Conservation (phyloP, 106 monocot species). For the Xerophyta viscosa region DNA sequence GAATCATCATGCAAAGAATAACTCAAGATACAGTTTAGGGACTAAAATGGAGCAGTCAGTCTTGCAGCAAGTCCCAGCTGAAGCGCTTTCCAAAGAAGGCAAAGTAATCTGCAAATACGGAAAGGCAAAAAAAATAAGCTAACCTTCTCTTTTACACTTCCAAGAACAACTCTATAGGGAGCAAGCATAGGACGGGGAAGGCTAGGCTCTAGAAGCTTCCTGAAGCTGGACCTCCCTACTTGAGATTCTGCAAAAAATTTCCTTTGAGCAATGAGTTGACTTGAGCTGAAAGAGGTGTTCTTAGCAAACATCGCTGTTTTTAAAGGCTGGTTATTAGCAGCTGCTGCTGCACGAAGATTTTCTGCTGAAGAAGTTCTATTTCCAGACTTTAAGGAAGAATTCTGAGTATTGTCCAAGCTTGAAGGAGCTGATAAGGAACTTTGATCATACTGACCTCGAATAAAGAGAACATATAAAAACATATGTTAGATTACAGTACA, state of each 20-base stretch:
- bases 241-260: conserved; percentile 65
- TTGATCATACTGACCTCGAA: conserved; percentile 16
- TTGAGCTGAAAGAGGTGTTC: conserved; percentile 21
- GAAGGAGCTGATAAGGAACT: conserved; percentile 9
- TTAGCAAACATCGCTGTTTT: conserved; percentile 21
- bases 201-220: conserved; percentile 84
- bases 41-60: no score
- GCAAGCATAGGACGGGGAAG: conserved; percentile 60
- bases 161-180: conserved; percentile 86
- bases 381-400: conserved; percentile 10
- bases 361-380: conserved; percentile 18
- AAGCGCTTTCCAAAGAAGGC: no score
- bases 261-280: conserved; percentile 44
- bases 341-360: neutral
- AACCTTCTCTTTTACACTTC: conserved; percentile 84
- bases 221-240: conserved; percentile 68
- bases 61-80: no score
- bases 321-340: conserved; percentile 7
- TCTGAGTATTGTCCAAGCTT: conserved; percentile 12
- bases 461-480: neutral
- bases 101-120: neutral
- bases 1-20: neutral
- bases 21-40: no score
- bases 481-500: neutral
- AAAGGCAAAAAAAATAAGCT: neutral